Evolutionary conservation across 192 early-diverging fungal species (phyloP).

Genomic region (Umbelopsis sp.): DNA sequence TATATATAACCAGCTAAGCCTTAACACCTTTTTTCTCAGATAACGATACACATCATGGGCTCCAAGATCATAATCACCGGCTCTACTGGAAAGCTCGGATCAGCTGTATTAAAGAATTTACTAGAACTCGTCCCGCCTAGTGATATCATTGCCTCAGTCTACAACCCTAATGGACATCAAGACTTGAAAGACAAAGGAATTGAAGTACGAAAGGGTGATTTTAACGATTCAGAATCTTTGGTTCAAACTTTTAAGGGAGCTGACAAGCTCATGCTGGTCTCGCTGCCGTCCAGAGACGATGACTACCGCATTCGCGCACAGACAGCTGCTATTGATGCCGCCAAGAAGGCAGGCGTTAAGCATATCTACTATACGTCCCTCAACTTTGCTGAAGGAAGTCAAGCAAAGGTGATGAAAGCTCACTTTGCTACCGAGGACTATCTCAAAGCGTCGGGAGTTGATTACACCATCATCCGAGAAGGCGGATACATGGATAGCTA

Average conservation of each 20-base stretch:
- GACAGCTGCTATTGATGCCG: neutral
- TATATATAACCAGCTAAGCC: neutral
- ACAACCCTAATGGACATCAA: neutral
- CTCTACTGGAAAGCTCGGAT: slow-evolving; percentile 5
- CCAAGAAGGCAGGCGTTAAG: slow-evolving; percentile 5
- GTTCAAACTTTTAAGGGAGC: neutral
- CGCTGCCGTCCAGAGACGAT: slow-evolving; percentile 2
- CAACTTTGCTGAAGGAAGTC: neutral
- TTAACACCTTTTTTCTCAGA: neutral
- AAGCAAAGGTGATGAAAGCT: slow-evolving; percentile 15
- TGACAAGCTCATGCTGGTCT: slow-evolving; percentile 2
- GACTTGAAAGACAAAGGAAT: neutral
- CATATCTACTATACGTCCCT: slow-evolving; percentile 16
- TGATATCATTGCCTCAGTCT: slow-evolving; percentile 9
- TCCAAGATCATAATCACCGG: slow-evolving; percentile 10
- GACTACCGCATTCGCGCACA: slow-evolving; percentile 8
- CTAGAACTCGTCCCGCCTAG: neutral
- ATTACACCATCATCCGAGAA: slow-evolving; percentile 22
- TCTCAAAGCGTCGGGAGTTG: neutral
- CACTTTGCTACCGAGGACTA: slow-evolving; percentile 15
- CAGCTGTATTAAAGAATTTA: neutral
- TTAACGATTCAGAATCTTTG: neutral
- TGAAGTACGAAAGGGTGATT: neutral
- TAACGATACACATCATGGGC: neutral
- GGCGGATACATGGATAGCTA: slow-evolving; percentile 16